Conservation (phyloP, 495 filamentous ascomycete genomes). For the Jackrogersella multiformis region DNA sequence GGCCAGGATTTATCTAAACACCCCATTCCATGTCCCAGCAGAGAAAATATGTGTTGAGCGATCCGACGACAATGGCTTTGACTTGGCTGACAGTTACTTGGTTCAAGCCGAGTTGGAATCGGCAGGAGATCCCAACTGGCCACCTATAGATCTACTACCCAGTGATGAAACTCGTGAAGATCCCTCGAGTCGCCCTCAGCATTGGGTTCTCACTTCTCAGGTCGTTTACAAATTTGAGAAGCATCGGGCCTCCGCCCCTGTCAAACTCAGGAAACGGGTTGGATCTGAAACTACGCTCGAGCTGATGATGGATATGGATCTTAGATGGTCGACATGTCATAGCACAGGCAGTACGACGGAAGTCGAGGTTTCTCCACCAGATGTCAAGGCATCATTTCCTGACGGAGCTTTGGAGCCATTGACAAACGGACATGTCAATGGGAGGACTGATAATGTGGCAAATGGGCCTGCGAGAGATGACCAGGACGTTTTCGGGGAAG, state of each 20-base stretch:
- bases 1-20: conserved; percentile 54
- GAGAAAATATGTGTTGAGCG: conserved; percentile 59
- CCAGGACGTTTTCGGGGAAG: conserved; percentile 42
- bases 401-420: conserved; percentile 44
- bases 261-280: conserved; percentile 50
- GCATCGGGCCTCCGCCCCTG: conserved; percentile 48
- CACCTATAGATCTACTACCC: conserved; percentile 53
- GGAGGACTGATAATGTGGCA: conserved; percentile 25
- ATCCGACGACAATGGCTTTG: conserved; percentile 51
- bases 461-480: conserved; percentile 39
- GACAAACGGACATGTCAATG: conserved; percentile 45
- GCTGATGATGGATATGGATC: conserved; percentile 57
- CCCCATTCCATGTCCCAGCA: conserved; percentile 58
- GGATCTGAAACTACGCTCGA: conserved; percentile 46
- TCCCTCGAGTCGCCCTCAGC: conserved; percentile 38
- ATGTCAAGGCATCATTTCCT: conserved; percentile 43
- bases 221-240: conserved; percentile 53
- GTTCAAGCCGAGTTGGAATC: conserved; percentile 59
- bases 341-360: conserved; percentile 37
- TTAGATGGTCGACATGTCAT: conserved; percentile 54
- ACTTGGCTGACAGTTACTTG: conserved; percentile 56
- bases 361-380: conserved; percentile 33
- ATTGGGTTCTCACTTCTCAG: conserved; percentile 54
- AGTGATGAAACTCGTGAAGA: conserved; percentile 42
- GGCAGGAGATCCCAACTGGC: conserved; percentile 57